A percentile compares a stretch with the other conserved stretches of the same genome.
These are phyloP conservation scores for Citrus sp. DNA, from an alignment of 345 rosid genomes.

Conservation along the genomic window DNA sequence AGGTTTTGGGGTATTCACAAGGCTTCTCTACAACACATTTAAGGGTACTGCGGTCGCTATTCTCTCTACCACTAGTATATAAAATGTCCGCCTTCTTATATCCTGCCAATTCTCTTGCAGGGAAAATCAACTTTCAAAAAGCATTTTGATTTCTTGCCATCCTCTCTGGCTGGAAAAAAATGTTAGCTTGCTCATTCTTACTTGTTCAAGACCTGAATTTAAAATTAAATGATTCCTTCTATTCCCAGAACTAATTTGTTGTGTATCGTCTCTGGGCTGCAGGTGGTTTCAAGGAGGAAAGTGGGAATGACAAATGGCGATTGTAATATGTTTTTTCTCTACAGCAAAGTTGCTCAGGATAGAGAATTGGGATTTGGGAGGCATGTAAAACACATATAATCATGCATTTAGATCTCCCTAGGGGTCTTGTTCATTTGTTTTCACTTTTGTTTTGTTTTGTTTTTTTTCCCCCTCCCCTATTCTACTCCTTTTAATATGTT, in stretches of 20 bases:
- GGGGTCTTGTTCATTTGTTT: slow-evolving; percentile 27
- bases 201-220: neutral
- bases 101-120: slow-evolving; percentile 22
- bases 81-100: neutral
- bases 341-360: slow-evolving; percentile 21
- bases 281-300: slow-evolving; percentile 45
- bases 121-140: slow-evolving; percentile 39
- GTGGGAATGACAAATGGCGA: slow-evolving; percentile 37
- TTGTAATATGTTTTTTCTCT: slow-evolving; percentile 22
- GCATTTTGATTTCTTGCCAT: slow-evolving; percentile 38
- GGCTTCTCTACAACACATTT: slow-evolving; percentile 45
- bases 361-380: slow-evolving; percentile 9
- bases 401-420: slow-evolving; percentile 30
- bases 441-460: slow-evolving; percentile 10
- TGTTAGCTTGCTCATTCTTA: slow-evolving; percentile 18
- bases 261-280: slow-evolving; percentile 14
- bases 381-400: slow-evolving; percentile 12
- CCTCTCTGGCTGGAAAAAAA: slow-evolving; percentile 32
- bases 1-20: slow-evolving; percentile 40
- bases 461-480: neutral
- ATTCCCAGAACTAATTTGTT: slow-evolving; percentile 3
- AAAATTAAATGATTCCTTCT: neutral
- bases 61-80: neutral
- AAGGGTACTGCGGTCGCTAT: slow-evolving; percentile 27
- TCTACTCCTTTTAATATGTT: slow-evolving; percentile 29